phyloP scores from a whole-genome alignment of 306 rosid species.

The Prunus mongolica region DNA sequence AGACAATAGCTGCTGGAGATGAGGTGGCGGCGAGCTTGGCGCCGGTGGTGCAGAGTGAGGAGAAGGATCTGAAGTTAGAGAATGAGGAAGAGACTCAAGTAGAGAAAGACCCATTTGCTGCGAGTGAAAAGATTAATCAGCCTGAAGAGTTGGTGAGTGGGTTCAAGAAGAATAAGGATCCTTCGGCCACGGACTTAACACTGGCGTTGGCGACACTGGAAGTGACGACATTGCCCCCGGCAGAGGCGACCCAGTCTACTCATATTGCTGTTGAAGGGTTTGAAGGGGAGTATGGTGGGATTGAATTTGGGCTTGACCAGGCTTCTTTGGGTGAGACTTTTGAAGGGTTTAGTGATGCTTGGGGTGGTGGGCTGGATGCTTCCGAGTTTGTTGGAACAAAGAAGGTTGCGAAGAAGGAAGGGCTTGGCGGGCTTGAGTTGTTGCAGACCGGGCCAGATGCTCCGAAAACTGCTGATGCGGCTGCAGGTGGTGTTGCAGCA shows the following conservation, averaged over 20 bases:
- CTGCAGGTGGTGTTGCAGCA: slow-evolving; percentile 25
- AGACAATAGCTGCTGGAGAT: slow-evolving; percentile 77
- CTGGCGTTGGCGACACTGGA: slow-evolving; percentile 81
- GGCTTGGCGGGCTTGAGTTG: slow-evolving; percentile 93
- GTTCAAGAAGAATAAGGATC: slow-evolving; percentile 75
- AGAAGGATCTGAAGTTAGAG: slow-evolving; percentile 47
- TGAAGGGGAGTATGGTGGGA: slow-evolving; percentile 95
- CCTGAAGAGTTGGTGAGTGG: slow-evolving; percentile 75
- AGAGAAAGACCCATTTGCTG: slow-evolving; percentile 89
- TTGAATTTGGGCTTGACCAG: slow-evolving; percentile 78
- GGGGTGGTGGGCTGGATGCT: slow-evolving; percentile 97
- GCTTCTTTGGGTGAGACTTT: slow-evolving; percentile 78
- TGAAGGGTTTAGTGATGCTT: slow-evolving; percentile 84
- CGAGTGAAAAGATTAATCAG: slow-evolving; percentile 79
- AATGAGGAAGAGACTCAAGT: slow-evolving; percentile 44
- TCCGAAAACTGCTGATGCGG: slow-evolving; percentile 37
- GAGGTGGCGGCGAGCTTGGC: slow-evolving; percentile 60
- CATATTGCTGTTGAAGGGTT: slow-evolving; percentile 90
- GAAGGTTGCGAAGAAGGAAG: slow-evolving; percentile 53
- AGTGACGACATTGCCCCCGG: slow-evolving; percentile 78
- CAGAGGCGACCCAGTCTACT: slow-evolving; percentile 89
- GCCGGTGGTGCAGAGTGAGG: slow-evolving; percentile 49
- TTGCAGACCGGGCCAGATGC: slow-evolving; percentile 75
- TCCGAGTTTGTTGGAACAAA: slow-evolving; percentile 75
- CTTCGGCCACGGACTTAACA: slow-evolving; percentile 76